Evolutionary conservation across 2,329 filamentous ascomycete genomes (phyloP).

Genomic region (Huntiella abstrusa): DNA sequence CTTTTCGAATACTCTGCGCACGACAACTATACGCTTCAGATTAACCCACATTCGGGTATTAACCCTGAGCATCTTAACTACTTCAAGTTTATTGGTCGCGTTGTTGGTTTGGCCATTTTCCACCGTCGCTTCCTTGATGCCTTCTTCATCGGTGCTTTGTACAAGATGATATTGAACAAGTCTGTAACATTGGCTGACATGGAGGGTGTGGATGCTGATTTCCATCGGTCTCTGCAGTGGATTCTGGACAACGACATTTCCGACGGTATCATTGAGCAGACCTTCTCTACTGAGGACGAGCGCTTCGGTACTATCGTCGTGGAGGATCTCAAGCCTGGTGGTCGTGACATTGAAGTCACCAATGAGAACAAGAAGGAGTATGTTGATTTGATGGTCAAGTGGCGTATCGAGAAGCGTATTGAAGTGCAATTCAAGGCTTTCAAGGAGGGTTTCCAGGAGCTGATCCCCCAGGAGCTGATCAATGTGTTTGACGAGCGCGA

Average conservation of each 20-base stretch:
- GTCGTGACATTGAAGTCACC: slow-evolving; percentile 83
- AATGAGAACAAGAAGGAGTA: slow-evolving; percentile 99
- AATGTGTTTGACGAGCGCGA: slow-evolving; percentile 98
- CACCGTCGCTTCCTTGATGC: slow-evolving; percentile 93
- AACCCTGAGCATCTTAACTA: slow-evolving; percentile 99
- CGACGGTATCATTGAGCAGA: slow-evolving; percentile 81
- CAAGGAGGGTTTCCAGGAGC: slow-evolving; percentile 90
- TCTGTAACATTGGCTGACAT: slow-evolving; percentile 82
- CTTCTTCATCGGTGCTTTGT: slow-evolving; percentile 96
- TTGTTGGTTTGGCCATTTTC: slow-evolving; percentile 94
- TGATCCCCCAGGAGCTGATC: slow-evolving; percentile 89
- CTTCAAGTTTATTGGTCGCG: slow-evolving; percentile 98
- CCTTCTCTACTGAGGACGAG: slow-evolving; percentile 93
- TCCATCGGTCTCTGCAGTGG: slow-evolving; percentile 92
- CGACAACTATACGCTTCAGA: slow-evolving; percentile 99
- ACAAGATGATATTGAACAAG: slow-evolving; percentile 98
- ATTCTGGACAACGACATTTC: slow-evolving; percentile 94
- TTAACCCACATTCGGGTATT: slow-evolving; percentile 97
- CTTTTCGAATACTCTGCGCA: slow-evolving; percentile 98
- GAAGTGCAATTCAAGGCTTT: slow-evolving; percentile 98
- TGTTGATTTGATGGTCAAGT: slow-evolving; percentile 94
- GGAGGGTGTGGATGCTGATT: slow-evolving; percentile 97
- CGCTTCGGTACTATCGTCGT: slow-evolving; percentile 87
- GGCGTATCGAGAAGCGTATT: slow-evolving; percentile 97
- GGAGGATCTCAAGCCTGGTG: slow-evolving; percentile 80